Conservation (phyloP, 2,329 filamentous ascomycete genomes). For the Helminthosporium solani region DNA sequence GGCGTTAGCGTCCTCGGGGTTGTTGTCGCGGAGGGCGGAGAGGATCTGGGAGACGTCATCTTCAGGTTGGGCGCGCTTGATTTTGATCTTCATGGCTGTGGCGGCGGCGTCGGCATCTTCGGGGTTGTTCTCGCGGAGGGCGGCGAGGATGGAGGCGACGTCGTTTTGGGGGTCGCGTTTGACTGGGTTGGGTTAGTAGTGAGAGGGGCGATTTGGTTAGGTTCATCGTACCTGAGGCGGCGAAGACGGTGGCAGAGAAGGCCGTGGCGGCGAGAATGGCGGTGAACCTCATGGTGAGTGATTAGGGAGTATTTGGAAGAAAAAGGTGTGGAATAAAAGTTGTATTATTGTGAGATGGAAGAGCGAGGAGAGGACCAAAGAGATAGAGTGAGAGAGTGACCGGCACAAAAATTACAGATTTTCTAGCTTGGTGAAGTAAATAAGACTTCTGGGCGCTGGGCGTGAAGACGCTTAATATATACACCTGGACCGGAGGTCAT, state of each 20-base stretch:
- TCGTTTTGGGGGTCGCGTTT: slow-evolving; percentile 22
- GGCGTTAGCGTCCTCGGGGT: background rate
- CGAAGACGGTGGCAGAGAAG: slow-evolving; percentile 31
- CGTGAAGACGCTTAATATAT: slow-evolving; percentile 17
- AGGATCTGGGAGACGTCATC: no score
- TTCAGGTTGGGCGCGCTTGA: background rate
- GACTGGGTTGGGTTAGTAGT: slow-evolving; percentile 2
- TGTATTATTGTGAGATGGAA: slow-evolving; percentile 6
- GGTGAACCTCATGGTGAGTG: slow-evolving; percentile 31
- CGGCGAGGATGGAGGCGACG: slow-evolving; percentile 23
- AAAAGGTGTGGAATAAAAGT: slow-evolving; percentile 2
- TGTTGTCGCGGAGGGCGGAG: background rate
- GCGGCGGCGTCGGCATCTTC: slow-evolving; percentile 17
- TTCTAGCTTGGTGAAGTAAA: slow-evolving; percentile 12
- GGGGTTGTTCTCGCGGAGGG: slow-evolving; percentile 22
- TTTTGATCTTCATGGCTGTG: background rate
- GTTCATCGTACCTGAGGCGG: slow-evolving; percentile 18
- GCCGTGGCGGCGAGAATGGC: slow-evolving; percentile 24
- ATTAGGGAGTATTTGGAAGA: slow-evolving; percentile 6
- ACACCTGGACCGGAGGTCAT: slow-evolving; percentile 3
- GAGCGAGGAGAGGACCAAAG: slow-evolving; percentile 18
- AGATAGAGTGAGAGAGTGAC: no score
- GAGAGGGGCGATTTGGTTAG: slow-evolving; percentile 5
- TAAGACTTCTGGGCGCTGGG: slow-evolving; percentile 3
- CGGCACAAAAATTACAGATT: slow-evolving; percentile 30